Percentiles rank a stretch among this genome's conserved stretches.
These are phyloP conservation scores for Colletotrichum nymphaeae DNA, from an alignment of 2,329 filamentous ascomycete genomes.

Conservation along the genomic window DNA sequence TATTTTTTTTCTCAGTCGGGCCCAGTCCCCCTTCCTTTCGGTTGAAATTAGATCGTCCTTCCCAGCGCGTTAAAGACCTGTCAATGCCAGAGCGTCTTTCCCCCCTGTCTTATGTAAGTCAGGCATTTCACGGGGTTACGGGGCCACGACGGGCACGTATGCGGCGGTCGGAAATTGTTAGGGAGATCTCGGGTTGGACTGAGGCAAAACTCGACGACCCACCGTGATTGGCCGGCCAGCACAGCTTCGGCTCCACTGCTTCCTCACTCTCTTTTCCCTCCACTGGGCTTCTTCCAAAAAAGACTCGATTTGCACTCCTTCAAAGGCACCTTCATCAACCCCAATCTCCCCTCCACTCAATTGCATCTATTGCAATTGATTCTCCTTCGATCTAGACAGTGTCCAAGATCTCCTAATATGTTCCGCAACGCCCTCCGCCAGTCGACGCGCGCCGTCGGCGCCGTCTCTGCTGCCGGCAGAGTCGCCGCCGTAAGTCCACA, in stretches of 20 bases:
- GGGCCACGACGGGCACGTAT: slow-evolving; percentile 10
- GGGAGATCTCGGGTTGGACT: slow-evolving; percentile 37
- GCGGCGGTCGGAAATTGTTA: slow-evolving; percentile 37
- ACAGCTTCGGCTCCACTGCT: slow-evolving; percentile 39
- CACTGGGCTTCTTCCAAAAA: slow-evolving; percentile 51
- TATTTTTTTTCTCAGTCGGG: not conserved
- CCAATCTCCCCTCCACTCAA: slow-evolving; percentile 72
- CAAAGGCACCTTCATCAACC: slow-evolving; percentile 62
- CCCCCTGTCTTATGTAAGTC: slow-evolving; percentile 5
- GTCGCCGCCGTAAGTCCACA: slow-evolving; percentile 87
- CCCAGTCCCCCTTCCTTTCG: not conserved
- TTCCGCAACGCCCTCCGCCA: slow-evolving; percentile 98
- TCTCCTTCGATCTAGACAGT: slow-evolving; percentile 62
- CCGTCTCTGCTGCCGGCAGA: slow-evolving; percentile 91
- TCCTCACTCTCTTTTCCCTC: slow-evolving; percentile 53
- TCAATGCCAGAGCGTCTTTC: not conserved
- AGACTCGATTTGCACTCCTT: slow-evolving; percentile 58
- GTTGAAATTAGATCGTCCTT: slow-evolving; percentile 29
- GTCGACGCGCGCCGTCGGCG: slow-evolving; percentile 94
- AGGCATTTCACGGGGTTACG: slow-evolving; percentile 27
- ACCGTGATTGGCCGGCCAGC: slow-evolving; percentile 31
- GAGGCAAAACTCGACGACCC: slow-evolving; percentile 34
- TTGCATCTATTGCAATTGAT: slow-evolving; percentile 74
- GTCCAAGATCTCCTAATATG: slow-evolving; percentile 75
- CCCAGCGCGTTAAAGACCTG: not conserved